Base-by-base conservation (phyloP, 1,284 basidiomycete species). In the Heliocybe sulcata region DNA sequence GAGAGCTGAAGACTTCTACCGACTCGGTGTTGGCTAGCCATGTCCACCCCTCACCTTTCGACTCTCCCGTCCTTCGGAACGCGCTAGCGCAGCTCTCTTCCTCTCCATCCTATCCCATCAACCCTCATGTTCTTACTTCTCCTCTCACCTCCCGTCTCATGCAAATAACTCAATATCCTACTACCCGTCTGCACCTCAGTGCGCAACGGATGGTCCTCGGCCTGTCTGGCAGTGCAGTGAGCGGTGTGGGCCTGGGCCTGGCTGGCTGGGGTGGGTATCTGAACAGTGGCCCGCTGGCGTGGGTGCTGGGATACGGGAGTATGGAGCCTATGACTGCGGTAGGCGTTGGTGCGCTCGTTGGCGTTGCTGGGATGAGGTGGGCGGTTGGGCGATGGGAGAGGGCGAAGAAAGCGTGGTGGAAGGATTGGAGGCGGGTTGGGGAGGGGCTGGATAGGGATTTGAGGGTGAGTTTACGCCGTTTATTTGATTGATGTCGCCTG, bases 381-480 rank as follows among this genome's bases (percentile, higher is more conserved):
- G 83, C 82, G 6, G 77, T 89, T 19, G 79, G 80, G 2, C 72
- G 74, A 56, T 94, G 91, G 90, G 83, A 85, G 53, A 78, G 73
- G 59, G 84, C 84, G 2, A 87, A 91, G 67, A 73, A 65, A 54
- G 72, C 69, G 51, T 94, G 91, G 85, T 82, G 82, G 82, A 76
- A 76, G 53, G 88, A 92, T 66, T 91, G 85, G 77, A 65, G 67
- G 29, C 74, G 92, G 45, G 77, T 92, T 2, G 81, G 81, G 2
- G 75, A 81, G 52, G 88, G 91, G 9, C 70, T 92, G 52, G 79
- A 81, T 58, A 77, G 87, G 51, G 92, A 94, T 71, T 67, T 93
- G 16, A 74, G 79, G 72, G 90, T 87, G 62, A 51, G 77, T 38
- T 22, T 29, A 35, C 16, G 19, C 16, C 19, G 35, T 48, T 49